Percentiles rank a stretch among this genome's conserved stretches.
These are phyloP conservation scores for Tremella mesenterica DNA, from an alignment of 768 basidiomycete genomes.

Conservation along the genomic window DNA sequence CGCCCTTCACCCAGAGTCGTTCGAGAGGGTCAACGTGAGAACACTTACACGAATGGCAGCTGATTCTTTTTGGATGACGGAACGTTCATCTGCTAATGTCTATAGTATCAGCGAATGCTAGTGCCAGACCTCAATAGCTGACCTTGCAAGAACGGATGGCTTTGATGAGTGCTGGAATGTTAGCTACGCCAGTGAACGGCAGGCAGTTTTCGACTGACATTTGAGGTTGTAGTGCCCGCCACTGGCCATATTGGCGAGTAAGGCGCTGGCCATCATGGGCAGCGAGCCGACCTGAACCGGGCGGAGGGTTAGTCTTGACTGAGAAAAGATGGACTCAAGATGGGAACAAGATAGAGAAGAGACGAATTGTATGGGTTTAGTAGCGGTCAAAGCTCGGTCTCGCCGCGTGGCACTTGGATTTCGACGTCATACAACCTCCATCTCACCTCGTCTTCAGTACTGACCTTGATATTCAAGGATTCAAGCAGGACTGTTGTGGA, in stretches of 20 bases:
- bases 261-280: constrained; percentile 4
- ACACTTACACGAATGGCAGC: constrained; percentile 60
- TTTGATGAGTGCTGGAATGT: constrained; percentile 76
- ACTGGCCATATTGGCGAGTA: background rate
- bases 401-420: background rate
- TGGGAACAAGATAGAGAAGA: background rate
- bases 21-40: constrained; percentile 2
- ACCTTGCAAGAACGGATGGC: constrained; percentile 97
- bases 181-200: background rate
- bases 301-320: background rate
- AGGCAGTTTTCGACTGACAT: constrained; percentile 15
- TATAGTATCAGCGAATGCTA: constrained; percentile 13
- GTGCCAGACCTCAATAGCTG: constrained; percentile 5
- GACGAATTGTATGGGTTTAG: background rate
- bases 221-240: constrained; percentile 46
- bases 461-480: background rate
- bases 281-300: background rate
- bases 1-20: constrained; percentile 44
- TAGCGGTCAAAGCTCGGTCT: too few species aligned
- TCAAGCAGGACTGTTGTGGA: background rate
- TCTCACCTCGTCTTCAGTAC: background rate
- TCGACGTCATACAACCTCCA: background rate
- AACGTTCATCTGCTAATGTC: constrained; percentile 97
- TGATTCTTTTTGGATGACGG: constrained; percentile 92
- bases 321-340: background rate